A percentile compares a stretch with the other conserved stretches of the same genome.
phyloP scores from a whole-genome alignment of 495 filamentous ascomycete genomes.

The Neurospora pannonica region DNA sequence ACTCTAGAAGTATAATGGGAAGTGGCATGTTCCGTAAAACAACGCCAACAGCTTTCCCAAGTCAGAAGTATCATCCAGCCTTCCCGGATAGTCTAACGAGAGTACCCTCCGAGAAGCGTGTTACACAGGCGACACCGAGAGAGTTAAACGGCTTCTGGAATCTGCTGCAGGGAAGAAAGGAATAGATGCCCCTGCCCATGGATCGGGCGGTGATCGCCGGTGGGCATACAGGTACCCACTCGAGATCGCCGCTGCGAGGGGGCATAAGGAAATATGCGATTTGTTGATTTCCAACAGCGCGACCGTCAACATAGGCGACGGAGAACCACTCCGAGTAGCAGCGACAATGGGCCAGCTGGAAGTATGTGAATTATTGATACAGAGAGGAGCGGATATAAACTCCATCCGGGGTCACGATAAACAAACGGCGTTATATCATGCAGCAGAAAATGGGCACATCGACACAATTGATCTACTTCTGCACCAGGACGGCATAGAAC shows the following conservation, averaged over 20 bases:
- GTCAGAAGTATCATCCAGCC: background rate
- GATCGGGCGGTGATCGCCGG: too few species aligned
- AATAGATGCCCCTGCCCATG: too few species aligned
- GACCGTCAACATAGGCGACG: accelerated
- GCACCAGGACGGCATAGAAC: background rate
- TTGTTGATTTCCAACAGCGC: background rate
- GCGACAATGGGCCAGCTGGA: background rate
- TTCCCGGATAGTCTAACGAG: background rate
- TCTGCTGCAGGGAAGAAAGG: accelerated
- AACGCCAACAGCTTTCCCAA: background rate
- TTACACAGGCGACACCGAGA: background rate
- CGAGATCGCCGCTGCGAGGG: accelerated
- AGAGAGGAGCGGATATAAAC: background rate
- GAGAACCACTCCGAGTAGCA: background rate
- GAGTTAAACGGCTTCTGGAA: background rate
- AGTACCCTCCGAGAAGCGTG: background rate
- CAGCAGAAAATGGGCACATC: too few species aligned
- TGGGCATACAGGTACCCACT: background rate
- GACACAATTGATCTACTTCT: background rate
- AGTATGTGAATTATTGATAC: background rate
- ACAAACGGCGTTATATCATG: background rate
- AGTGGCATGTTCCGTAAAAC: background rate
- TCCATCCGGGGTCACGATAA: background rate
- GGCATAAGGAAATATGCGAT: background rate
- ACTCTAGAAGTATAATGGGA: background rate